Evolutionary conservation across 2,329 filamentous ascomycete species (phyloP), one percentile per base, ranked within the genome.

Genomic region (Fusarium cicatricum): DNA sequence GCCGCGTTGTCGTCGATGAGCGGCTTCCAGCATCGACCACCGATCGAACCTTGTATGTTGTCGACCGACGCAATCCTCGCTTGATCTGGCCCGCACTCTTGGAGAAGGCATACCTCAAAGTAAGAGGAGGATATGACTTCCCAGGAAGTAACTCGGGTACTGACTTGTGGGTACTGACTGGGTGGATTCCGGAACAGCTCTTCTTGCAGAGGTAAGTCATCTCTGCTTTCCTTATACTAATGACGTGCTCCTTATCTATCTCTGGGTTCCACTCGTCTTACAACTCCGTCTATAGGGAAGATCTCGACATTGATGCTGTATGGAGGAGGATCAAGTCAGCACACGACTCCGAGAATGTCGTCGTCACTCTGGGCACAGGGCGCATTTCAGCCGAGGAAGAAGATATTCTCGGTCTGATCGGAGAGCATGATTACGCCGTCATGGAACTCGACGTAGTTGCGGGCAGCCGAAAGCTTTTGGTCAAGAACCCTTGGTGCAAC

Each of bases 91-190:
- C 95, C 6, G 92, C 94, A 2, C 80, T 99, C 5, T 79, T 98
- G 14, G 95, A 99, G 72, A 99, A 99, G 71, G 95, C 95, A 0
- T 99, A 99, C 66, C 80, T 99, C 2, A 99, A 98, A 77, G 86
- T 98, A 11, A 86, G 94, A 51, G 95, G 95, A 23, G 95, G 95
- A 29, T 99, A 99, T 72, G 93, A 99, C 70, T 99, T 99, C 64
- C 94, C 95, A 0, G 95, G 95, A 8, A 98, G 95, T 70, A 98
- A 98, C 72, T 98, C 94, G 1, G 93, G 92, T 11, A 98, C 94
- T 3, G 95, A 99, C 74, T 77, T 99, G 4, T 96, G 91, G 86
- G 89, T 96, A 2, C 76, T 99, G 49, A 96, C 90, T 0, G 94
- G 95, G 26, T 99, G 95, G 95, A 92, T 99, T 43, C 95, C 95